Evolutionary conservation across 2,329 filamentous ascomycete genomes (phyloP), one percentile per base, ranked within the genome.

Genomic region (Colletotrichum viniferum): DNA sequence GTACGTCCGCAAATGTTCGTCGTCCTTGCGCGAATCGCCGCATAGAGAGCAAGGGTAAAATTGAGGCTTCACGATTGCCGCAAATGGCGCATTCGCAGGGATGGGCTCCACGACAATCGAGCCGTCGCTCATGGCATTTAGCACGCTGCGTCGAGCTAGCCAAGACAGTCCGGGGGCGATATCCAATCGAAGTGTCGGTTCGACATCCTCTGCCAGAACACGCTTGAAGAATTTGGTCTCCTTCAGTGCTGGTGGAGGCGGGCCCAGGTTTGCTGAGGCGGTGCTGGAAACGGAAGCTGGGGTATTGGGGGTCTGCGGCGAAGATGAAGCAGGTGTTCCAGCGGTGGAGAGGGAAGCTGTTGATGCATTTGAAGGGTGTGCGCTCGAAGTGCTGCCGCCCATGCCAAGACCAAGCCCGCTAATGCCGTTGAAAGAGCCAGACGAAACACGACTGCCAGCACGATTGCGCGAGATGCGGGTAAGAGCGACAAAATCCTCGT

Each of bases 181-280:
- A 83, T 99, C 97, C 5, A 99, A 90, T 56, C 97, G 93, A 12
- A 99, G 87, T 0, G 97, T 98, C 1, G 97, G 97, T 82, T 99
- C 97, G 72, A 99, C 95, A 81, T 99, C 97, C 83, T 99, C 97
- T 24, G 92, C 90, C 30, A 98, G 85, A 7, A 93, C 93, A 62
- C 97, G 93, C 86, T 98, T 98, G 87, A 96, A 99, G 82, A 98
- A 99, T 78, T 94, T 95, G 32, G 94, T 95, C 72, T 98, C 97
- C 81, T 97, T 98, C 55, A 99, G 86, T 6, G 93, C 92, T 4
- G 91, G 92, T 38, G 91, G 77, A 28, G 81, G 82, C 14, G 80
- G 77, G 18, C 77, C 76, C 13, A 81, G 78, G 38, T 84, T 78
- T 28, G 81, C 80, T 4, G 89, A 89, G 63, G 81, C 82, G 14